phyloP scores from a whole-genome alignment of 441 rosid genomes.

The Mallotus repandus region DNA sequence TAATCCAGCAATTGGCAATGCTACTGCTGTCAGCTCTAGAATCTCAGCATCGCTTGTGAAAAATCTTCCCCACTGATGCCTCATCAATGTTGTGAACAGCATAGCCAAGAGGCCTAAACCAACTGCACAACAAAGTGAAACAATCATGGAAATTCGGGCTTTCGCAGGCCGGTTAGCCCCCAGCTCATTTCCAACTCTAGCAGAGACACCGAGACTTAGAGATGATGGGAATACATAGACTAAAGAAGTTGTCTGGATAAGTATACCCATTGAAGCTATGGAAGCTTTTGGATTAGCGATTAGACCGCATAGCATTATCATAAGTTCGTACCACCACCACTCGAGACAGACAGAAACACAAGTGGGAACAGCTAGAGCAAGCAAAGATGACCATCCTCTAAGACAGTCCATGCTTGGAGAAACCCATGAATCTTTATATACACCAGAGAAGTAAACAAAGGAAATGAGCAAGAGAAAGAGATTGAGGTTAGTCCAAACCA shows the following conservation, averaged over 20 bases:
- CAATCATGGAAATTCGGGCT: conserved; percentile 79
- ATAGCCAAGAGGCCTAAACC: conserved; percentile 67
- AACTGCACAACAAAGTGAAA: conserved; percentile 57
- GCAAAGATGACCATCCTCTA: conserved; percentile 81
- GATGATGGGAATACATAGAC: conserved; percentile 92
- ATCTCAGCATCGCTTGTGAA: conserved; percentile 73
- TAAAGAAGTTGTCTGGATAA: conserved; percentile 85
- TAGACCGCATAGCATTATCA: conserved; percentile 88
- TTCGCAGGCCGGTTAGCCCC: conserved; percentile 78
- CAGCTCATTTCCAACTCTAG: conserved; percentile 83
- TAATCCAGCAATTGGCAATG: conserved; percentile 85
- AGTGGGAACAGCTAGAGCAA: conserved; percentile 79
- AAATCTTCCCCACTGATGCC: conserved; percentile 82
- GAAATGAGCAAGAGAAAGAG: conserved; percentile 61
- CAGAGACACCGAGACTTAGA: conserved; percentile 86
- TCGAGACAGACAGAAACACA: conserved; percentile 93
- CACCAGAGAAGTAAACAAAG: conserved; percentile 69
- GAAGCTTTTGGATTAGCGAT: conserved; percentile 80
- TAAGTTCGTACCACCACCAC: conserved; percentile 99
- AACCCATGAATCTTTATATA: conserved; percentile 79
- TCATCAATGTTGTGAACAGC: conserved; percentile 65
- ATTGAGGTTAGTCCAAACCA: conserved; percentile 92
- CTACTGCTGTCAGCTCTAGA: conserved; percentile 67
- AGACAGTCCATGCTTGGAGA: conserved; percentile 67
- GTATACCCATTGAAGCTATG: conserved; percentile 93